Evolutionary conservation across 257 asterid species (phyloP).

Genomic region (Plectranthus barbatus): DNA sequence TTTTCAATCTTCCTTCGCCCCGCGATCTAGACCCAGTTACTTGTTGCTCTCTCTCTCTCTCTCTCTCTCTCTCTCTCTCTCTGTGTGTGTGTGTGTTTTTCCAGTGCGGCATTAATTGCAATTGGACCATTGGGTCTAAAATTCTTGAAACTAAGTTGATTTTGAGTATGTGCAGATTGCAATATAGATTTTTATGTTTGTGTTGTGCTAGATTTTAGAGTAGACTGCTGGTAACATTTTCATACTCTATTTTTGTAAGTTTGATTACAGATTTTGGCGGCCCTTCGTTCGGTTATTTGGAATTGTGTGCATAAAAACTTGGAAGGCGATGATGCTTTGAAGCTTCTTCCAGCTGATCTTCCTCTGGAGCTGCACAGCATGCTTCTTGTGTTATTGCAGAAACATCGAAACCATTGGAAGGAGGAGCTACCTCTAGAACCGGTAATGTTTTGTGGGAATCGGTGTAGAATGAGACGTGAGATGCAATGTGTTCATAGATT

Average conservation of each 20-base stretch:
- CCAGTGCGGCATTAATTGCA: background rate
- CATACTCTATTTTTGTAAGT: background rate
- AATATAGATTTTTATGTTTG: background rate
- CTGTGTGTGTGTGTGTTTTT: background rate
- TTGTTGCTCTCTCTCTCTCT: background rate
- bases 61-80: background rate
- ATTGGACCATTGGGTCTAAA: background rate
- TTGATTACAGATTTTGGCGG: constrained; percentile 31
- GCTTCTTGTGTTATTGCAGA: constrained; percentile 28
- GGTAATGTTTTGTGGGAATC: constrained; percentile 3
- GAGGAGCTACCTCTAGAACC: constrained; percentile 25
- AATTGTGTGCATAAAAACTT: constrained; percentile 17
- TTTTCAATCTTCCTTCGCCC: constrained; percentile 25
- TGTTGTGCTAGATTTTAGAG: too few species aligned
- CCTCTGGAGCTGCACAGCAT: constrained; percentile 28
- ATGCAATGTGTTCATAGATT: background rate
- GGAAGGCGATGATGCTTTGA: constrained; percentile 22
- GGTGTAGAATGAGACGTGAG: background rate
- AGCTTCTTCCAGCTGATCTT: constrained; percentile 36
- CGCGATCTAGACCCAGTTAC: constrained; percentile 34
- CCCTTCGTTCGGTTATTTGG: constrained; percentile 33
- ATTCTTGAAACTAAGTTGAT: background rate
- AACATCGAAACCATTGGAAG: constrained; percentile 28
- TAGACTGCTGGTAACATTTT: background rate
- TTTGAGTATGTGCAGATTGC: background rate